Conservation (phyloP, 768 basidiomycete genomes). For the Boletus sp. region DNA sequence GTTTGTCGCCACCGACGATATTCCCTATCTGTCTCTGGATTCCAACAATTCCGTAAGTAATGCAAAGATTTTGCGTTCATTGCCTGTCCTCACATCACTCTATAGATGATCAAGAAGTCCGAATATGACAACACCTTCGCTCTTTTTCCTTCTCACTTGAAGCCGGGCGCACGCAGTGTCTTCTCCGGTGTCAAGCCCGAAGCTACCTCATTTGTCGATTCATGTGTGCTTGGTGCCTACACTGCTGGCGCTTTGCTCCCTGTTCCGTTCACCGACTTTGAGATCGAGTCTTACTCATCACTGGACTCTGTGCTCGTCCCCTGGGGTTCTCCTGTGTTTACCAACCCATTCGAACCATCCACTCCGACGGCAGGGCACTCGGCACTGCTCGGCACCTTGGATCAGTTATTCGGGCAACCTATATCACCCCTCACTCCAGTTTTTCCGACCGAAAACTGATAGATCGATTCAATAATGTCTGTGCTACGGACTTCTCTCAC, state of each 20-base stretch:
- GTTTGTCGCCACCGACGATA: constrained; percentile 36
- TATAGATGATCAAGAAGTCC: constrained; percentile 7
- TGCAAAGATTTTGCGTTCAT: not conserved
- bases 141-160: constrained; percentile 21
- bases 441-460: constrained; percentile 12
- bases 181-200: constrained; percentile 33
- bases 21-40: constrained; percentile 35
- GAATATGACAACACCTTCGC: not conserved
- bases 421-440: constrained; percentile 22
- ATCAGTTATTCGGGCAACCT: constrained; percentile 31
- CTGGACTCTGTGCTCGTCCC: constrained; percentile 9
- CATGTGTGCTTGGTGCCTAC: constrained; percentile 23
- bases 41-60: constrained; percentile 19
- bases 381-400: constrained; percentile 21
- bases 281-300: constrained; percentile 5
- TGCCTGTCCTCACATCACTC: constrained; percentile 6
- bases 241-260: not conserved
- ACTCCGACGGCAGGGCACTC: not conserved
- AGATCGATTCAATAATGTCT: not conserved
- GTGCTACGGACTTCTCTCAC: not conserved
- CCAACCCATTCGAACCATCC: constrained; percentile 27
- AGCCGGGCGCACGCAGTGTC: constrained; percentile 18
- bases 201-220: constrained; percentile 25
- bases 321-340: constrained; percentile 28
- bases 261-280: constrained; percentile 9